These are phyloP conservation scores for Echium plantagineum DNA, from an alignment of 257 asterid genomes.

Conservation along the genomic window DNA sequence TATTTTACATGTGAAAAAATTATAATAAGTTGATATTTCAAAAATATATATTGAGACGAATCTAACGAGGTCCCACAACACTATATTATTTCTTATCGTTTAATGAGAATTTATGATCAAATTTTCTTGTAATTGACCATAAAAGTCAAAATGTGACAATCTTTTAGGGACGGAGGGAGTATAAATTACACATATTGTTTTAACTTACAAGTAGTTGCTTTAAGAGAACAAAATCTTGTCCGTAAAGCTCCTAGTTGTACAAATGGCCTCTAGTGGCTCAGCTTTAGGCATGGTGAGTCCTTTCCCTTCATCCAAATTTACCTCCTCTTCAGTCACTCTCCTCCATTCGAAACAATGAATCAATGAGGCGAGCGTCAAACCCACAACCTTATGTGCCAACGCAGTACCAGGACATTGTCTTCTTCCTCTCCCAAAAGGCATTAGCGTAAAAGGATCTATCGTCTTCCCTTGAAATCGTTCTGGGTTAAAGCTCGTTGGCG, in stretches of 20 bases:
- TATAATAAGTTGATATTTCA: too few relatives aligned
- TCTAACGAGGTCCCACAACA: too few relatives aligned
- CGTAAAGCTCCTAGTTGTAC: conserved; percentile 6
- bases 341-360: conserved; percentile 22
- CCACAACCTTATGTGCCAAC: conserved; percentile 14
- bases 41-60: too few relatives aligned
- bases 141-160: too few relatives aligned
- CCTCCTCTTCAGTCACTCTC: conserved; percentile 5
- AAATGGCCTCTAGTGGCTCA: conserved; percentile 14
- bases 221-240: too few relatives aligned
- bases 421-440: conserved; percentile 24
- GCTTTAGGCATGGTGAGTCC: conserved; percentile 14
- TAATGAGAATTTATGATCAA: too few relatives aligned
- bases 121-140: too few relatives aligned
- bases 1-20: too few relatives aligned
- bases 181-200: too few relatives aligned
- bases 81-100: too few relatives aligned
- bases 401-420: conserved; percentile 19
- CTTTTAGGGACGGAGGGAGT: too few relatives aligned
- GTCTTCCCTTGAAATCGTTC: conserved; percentile 12
- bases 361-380: conserved; percentile 12
- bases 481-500: conserved; percentile 13
- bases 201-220: too few relatives aligned
- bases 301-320: conserved; percentile 12
- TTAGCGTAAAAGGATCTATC: conserved; percentile 11